Conservation (phyloP, 805 yeast genomes). For the Hagleromyces aurorensis region DNA sequence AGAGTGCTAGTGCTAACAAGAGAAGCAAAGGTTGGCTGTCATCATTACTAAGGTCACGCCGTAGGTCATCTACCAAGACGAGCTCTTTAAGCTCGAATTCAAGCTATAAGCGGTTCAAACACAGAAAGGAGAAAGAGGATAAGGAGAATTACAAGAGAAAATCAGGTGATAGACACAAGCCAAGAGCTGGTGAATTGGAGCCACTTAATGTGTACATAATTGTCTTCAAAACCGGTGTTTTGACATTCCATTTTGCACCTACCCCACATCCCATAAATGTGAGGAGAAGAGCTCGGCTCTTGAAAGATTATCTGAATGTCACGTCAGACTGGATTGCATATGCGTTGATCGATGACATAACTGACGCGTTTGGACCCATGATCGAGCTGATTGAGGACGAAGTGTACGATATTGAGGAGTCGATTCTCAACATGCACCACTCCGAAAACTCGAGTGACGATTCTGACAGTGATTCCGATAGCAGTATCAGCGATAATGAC, state of each 20-base stretch:
- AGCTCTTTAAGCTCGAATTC: slow-evolving; percentile 12
- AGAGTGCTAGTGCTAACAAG: slow-evolving; percentile 5
- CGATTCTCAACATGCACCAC: slow-evolving; percentile 80
- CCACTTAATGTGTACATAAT: slow-evolving; percentile 90
- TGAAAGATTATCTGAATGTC: slow-evolving; percentile 81
- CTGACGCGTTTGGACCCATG: slow-evolving; percentile 96
- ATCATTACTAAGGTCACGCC: slow-evolving; percentile 12
- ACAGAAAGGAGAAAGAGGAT: slow-evolving; percentile 29
- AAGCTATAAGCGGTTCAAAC: slow-evolving; percentile 19
- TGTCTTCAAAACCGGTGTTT: slow-evolving; percentile 83
- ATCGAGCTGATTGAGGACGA: slow-evolving; percentile 91
- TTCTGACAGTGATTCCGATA: slow-evolving; percentile 31
- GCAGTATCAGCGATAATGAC: slow-evolving; percentile 13
- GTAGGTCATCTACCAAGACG: slow-evolving; percentile 18
- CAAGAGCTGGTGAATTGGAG: slow-evolving; percentile 51
- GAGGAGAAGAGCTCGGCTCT: slow-evolving; percentile 80
- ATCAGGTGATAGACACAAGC: slow-evolving; percentile 39
- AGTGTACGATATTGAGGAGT: slow-evolving; percentile 90
- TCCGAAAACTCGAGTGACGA: slow-evolving; percentile 40
- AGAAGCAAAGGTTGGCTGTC: slow-evolving; percentile 12
- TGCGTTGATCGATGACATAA: slow-evolving; percentile 92
- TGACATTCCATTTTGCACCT: slow-evolving; percentile 89
- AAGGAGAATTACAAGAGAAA: slow-evolving; percentile 35
- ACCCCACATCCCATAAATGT: slow-evolving; percentile 96
- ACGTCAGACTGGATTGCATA: slow-evolving; percentile 96